phyloP scores from a whole-genome alignment of 257 asterid species.

The Solanum piurae region DNA sequence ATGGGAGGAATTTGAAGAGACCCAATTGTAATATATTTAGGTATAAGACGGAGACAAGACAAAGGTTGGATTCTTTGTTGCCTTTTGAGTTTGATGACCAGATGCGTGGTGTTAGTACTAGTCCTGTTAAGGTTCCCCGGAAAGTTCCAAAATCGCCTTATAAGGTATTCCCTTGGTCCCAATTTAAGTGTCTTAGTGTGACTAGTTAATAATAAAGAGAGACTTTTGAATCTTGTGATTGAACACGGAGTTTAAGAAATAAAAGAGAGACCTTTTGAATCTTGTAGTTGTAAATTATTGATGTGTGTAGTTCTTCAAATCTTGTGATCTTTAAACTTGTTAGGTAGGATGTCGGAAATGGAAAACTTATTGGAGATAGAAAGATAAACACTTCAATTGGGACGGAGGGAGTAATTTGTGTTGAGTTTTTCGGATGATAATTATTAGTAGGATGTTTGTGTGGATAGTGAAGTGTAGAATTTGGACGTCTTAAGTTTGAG shows the following conservation, averaged over 20 bases:
- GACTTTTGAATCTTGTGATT: background rate
- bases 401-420: background rate
- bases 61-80: slow-evolving; percentile 45
- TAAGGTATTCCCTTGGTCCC: slow-evolving; percentile 27
- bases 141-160: slow-evolving; percentile 74
- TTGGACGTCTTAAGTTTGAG: background rate
- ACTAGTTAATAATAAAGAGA: too few relatives aligned
- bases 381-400: background rate
- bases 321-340: background rate
- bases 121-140: slow-evolving; percentile 68
- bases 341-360: background rate
- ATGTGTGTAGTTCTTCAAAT: background rate
- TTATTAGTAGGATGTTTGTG: background rate
- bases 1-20: slow-evolving; percentile 23
- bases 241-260: background rate
- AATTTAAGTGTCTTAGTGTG: background rate
- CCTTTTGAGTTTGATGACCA: slow-evolving; percentile 68
- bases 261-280: background rate
- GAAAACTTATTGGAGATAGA: background rate
- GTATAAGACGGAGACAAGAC: slow-evolving; percentile 68
- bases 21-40: slow-evolving; percentile 65
- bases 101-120: slow-evolving; percentile 59
- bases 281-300: background rate
- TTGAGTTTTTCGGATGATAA: background rate
- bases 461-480: background rate